Conservation (phyloP, 768 basidiomycete species). For the Trametes sanguinea region DNA sequence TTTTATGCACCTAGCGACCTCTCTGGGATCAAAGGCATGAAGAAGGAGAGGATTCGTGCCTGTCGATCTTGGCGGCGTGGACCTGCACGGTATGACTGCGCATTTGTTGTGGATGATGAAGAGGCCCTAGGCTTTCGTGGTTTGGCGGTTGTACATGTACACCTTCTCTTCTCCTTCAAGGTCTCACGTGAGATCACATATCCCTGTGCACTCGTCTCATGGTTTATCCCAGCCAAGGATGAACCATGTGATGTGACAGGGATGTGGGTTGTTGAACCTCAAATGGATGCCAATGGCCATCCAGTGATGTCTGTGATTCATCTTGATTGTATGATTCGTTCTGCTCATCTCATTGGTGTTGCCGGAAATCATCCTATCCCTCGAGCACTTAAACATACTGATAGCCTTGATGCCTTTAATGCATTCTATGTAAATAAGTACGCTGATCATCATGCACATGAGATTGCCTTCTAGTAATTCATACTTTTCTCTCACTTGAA, state of each 20-base stretch:
- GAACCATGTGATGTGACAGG: not conserved
- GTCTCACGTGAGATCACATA: not conserved
- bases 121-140: constrained; percentile 24
- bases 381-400: no score
- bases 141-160: constrained; percentile 23
- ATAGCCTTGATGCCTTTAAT: no score
- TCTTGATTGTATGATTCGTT: no score
- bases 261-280: no score
- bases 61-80: constrained; percentile 27
- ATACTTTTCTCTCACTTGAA: no score
- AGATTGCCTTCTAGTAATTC: no score
- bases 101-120: constrained; percentile 25
- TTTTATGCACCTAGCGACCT: constrained; percentile 34
- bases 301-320: no score
- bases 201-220: constrained; percentile 7
- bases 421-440: no score
- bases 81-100: constrained; percentile 23
- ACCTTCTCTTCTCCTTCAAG: constrained; percentile 33
- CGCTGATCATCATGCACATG: no score
- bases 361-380: no score
- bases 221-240: not conserved
- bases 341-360: no score
- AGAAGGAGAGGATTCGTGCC: constrained; percentile 27
- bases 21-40: constrained; percentile 32
- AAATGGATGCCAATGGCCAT: no score